phyloP scores from a whole-genome alignment of 23 red algal species.

The Chondrus crispus region DNA sequence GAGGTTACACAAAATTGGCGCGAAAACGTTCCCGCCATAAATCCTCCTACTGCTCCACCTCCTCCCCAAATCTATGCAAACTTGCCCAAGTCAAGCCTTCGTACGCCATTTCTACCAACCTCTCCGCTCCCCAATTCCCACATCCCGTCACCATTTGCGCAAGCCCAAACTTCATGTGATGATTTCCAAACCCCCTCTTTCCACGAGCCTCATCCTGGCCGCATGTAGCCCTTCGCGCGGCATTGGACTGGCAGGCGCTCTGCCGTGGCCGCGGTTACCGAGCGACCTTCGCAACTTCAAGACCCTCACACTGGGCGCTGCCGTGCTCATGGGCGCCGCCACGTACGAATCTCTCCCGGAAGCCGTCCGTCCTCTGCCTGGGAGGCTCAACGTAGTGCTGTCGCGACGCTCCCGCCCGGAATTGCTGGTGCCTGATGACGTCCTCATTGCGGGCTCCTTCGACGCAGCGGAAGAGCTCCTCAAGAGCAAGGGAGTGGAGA shows the following conservation, averaged over 20 bases:
- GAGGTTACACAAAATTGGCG: too few relatives aligned
- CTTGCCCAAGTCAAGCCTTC: not conserved
- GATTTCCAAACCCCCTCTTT: not conserved
- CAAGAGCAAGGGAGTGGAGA: not conserved
- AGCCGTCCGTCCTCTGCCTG: slow-evolving; percentile 56
- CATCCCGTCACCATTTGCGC: not conserved
- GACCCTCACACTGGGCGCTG: slow-evolving; percentile 35
- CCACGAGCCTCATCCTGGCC: slow-evolving; percentile 51
- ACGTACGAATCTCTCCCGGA: slow-evolving; percentile 77
- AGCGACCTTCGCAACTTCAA: slow-evolving; percentile 62
- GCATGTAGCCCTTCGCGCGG: slow-evolving; percentile 24
- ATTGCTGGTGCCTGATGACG: slow-evolving; percentile 3
- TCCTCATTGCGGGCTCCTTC: slow-evolving; percentile 50
- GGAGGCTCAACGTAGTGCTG: slow-evolving; percentile 85
- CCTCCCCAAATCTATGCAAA: too few relatives aligned
- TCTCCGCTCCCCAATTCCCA: not conserved
- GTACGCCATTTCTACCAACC: not conserved
- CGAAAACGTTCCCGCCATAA: too few relatives aligned
- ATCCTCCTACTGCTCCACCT: too few relatives aligned
- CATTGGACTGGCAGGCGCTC: slow-evolving; percentile 64
- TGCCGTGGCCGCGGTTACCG: slow-evolving; percentile 76
- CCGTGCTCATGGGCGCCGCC: slow-evolving; percentile 84
- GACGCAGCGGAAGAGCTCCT: slow-evolving; percentile 63
- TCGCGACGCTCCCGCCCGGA: slow-evolving; percentile 7
- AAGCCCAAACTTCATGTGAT: not conserved